Evolutionary conservation across 2,329 filamentous ascomycete species (phyloP), one percentile per base, ranked within the genome.

Genomic region (Metarhizium guizhouense): DNA sequence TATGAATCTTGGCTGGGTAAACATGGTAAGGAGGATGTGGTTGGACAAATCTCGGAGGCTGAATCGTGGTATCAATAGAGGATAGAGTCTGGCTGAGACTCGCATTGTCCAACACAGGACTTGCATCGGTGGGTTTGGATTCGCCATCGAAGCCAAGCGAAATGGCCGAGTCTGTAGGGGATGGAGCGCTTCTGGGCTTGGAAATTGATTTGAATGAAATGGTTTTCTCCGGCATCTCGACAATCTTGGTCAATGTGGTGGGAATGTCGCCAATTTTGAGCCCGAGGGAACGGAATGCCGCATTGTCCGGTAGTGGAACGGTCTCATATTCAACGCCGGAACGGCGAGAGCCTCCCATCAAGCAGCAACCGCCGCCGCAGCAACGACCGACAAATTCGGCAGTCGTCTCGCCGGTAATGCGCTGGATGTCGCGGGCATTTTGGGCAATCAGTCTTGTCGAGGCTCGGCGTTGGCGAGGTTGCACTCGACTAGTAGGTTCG

Each of bases 21-120:
- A 97, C 91, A 61, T 93, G 80, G 72, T 95, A 94, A 0, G 94
- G 94, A 56, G 90, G 90, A 69, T 99, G 94, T 30, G 94, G 94
- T 68, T 96, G 90, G 54, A 99, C 92, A 65, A 92, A 99, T 57
- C 79, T 80, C 6, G 94, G 94, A 18, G 94, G 93, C 67, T 93
- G 87, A 57, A 84, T 77, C 10, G 73, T 68, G 3, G 83, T 85
- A 63, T 86, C 77, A 56, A 83, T 68, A 43, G 74, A 66, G 51
- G 67, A 62, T 47, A 34, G 29, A 32, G 53, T 58, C 32, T 49
- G 43, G 7, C 64, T 60, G 20, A 64, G 54, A 38, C 62, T 55
- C 8, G 60, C 47, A 38, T 62, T 56, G 48, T 59, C 36, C 66
- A 52, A 65, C 16, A 65, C 60, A 45, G 70, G 65, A 59, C 76